Conservation (phyloP, 306 rosid species). For the Urtica urens region DNA sequence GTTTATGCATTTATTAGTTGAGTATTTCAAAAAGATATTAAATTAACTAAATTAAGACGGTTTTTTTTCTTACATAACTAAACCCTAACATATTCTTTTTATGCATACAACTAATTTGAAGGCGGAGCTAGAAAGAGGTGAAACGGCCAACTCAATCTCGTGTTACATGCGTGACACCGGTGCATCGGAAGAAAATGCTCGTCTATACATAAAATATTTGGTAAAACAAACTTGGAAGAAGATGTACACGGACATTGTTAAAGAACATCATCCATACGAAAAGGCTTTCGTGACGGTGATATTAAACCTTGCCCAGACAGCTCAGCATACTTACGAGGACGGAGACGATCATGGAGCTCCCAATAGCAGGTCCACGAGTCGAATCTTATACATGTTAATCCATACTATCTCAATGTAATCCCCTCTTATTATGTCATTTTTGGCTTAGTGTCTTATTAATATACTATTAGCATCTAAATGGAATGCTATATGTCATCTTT, state of each 20-base stretch:
- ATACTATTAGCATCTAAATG: too few relatives aligned
- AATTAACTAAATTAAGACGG: too few relatives aligned
- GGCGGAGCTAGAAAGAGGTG: constrained; percentile 51
- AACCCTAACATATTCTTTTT: too few relatives aligned
- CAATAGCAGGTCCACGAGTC: constrained; percentile 13
- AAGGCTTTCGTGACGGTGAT: constrained; percentile 24
- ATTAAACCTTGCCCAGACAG: constrained; percentile 37
- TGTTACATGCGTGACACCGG: constrained; percentile 28
- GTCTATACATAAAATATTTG: constrained; percentile 3
- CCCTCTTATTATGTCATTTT: too few relatives aligned
- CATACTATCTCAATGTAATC: too few relatives aligned
- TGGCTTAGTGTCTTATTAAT: too few relatives aligned
- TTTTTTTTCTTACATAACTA: too few relatives aligned
- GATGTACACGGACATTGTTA: constrained; percentile 25
- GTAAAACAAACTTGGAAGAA: constrained; percentile 37
- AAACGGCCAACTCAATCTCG: constrained; percentile 27
- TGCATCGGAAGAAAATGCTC: constrained; percentile 19
- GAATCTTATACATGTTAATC: constrained; percentile 24
- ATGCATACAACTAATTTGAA: too few relatives aligned
- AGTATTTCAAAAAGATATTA: too few relatives aligned
- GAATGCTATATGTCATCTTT: too few relatives aligned
- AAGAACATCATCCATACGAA: constrained; percentile 16
- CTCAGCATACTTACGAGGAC: constrained; percentile 35
- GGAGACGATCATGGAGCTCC: constrained; percentile 58
- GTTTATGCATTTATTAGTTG: too few relatives aligned